A percentile compares a stretch with the other conserved stretches of the same genome.
phyloP scores from a whole-genome alignment of 1,284 basidiomycete species.

The Farysia itapuensis region DNA sequence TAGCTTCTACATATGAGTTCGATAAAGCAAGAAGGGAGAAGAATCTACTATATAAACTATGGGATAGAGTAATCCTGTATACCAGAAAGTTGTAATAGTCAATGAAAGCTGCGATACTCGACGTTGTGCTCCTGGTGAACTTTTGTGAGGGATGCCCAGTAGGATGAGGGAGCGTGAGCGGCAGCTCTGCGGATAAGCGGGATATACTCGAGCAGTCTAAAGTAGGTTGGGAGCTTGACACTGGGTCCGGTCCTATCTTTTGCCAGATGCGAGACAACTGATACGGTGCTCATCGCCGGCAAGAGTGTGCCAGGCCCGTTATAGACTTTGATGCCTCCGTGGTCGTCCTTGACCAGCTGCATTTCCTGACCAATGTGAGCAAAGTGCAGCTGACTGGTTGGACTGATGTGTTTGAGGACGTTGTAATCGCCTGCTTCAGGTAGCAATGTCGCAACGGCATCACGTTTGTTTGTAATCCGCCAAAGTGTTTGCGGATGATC shows the following conservation, averaged over 20 bases:
- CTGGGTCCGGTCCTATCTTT: slow-evolving; percentile 20
- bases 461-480: slow-evolving; percentile 32
- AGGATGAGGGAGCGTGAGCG: slow-evolving; percentile 24
- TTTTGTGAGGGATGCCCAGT: slow-evolving; percentile 29
- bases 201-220: slow-evolving; percentile 9
- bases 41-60: no score
- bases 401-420: slow-evolving; percentile 17
- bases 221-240: slow-evolving; percentile 13
- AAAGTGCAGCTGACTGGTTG: slow-evolving; percentile 38
- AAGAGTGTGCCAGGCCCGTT: slow-evolving; percentile 38
- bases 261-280: slow-evolving; percentile 29
- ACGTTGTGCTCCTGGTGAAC: slow-evolving; percentile 15
- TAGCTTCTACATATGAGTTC: no score
- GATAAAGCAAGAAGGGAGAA: no score
- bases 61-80: no score
- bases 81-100: slow-evolving; percentile 1
- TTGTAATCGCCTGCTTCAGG: slow-evolving; percentile 34
- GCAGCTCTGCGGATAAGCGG: slow-evolving; percentile 16
- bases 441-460: slow-evolving; percentile 33
- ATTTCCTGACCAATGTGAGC: slow-evolving; percentile 38
- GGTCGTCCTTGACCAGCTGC: slow-evolving; percentile 14
- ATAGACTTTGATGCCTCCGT: slow-evolving; percentile 7
- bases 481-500: slow-evolving; percentile 28
- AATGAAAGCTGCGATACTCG: slow-evolving; percentile 13
- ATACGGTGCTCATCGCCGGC: slow-evolving; percentile 15